These are phyloP conservation scores for Xanthoceras sorbifolium DNA, from an alignment of 345 rosid species.

Conservation along the genomic window DNA sequence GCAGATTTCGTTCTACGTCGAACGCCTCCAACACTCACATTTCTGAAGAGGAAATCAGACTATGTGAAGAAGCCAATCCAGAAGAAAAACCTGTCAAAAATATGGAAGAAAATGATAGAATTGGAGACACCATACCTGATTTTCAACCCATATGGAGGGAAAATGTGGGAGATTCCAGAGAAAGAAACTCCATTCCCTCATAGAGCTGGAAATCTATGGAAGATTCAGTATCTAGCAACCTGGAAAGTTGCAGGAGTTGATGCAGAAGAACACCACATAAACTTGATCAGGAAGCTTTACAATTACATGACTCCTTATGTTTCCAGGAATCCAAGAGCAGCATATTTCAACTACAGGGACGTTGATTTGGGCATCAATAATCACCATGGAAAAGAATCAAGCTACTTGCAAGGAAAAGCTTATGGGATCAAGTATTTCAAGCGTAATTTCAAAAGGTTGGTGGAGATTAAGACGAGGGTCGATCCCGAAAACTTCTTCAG, in stretches of 20 bases:
- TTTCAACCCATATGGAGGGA: conserved; percentile 15
- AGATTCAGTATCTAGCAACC: conserved; percentile 1
- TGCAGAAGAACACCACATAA: not conserved
- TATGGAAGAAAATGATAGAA: conserved; percentile 16
- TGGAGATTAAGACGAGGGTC: conserved; percentile 13
- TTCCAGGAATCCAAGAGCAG: conserved; percentile 8
- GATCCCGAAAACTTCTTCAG: conserved; percentile 23
- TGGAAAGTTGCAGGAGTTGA: conserved; percentile 1
- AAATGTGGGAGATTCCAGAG: conserved; percentile 1
- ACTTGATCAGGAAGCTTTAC: conserved; percentile 4
- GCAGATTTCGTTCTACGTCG: not conserved
- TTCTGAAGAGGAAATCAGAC: conserved; percentile 9
- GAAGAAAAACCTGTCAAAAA: not conserved
- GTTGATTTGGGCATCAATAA: conserved; percentile 11
- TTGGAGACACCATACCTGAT: not conserved
- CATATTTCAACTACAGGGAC: conserved; percentile 10
- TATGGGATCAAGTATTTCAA: conserved; percentile 23
- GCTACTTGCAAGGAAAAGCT: conserved; percentile 6
- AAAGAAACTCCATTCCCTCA: conserved; percentile 12
- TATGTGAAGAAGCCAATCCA: conserved; percentile 14
- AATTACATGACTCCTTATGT: conserved; percentile 12
- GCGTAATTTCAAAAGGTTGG: conserved; percentile 19
- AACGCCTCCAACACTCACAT: not conserved
- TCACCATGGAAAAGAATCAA: not conserved
- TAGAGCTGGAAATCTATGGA: conserved; percentile 12